Conservation (phyloP, 2,329 filamentous ascomycete species). For the Periconia macrospinosa region DNA sequence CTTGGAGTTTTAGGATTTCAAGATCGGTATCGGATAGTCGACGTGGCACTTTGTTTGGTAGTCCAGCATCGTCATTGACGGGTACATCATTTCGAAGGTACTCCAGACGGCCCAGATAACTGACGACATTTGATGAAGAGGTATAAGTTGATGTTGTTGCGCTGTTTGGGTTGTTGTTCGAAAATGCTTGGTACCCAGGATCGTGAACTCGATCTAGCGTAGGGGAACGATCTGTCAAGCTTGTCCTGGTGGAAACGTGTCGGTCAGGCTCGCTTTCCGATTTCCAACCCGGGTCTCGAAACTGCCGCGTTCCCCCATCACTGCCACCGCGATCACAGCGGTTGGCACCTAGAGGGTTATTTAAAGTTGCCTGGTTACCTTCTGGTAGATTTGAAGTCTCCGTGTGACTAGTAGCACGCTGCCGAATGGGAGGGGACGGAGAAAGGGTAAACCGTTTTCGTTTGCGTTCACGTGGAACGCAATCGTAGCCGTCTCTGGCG, state of each 20-base stretch:
- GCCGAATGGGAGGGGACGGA: conserved; percentile 26
- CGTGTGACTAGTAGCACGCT: conserved; percentile 16
- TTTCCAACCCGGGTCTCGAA: conserved; percentile 17
- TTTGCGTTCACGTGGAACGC: conserved; percentile 34
- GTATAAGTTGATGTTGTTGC: conserved; percentile 17
- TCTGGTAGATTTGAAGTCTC: conserved; percentile 10
- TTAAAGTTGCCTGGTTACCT: conserved; percentile 6
- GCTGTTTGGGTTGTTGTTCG: conserved; percentile 14
- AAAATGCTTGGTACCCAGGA: conserved; percentile 17
- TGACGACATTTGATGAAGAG: conserved; percentile 25
- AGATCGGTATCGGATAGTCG: conserved; percentile 31
- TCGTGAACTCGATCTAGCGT: conserved; percentile 19
- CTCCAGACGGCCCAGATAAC: conserved; percentile 36
- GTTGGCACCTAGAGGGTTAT: neutral
- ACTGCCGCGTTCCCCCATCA: conserved; percentile 1
- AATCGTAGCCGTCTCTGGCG: conserved; percentile 34
- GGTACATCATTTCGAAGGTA: conserved; percentile 38
- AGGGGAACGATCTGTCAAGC: conserved; percentile 21
- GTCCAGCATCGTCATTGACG: conserved; percentile 34
- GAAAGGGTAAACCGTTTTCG: conserved; percentile 37
- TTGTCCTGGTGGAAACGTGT: conserved; percentile 23
- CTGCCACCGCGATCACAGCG: conserved; percentile 4
- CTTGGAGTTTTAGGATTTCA: conserved; percentile 30
- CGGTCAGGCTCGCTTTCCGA: conserved; percentile 21
- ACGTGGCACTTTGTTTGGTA: conserved; percentile 31